Base-by-base conservation (phyloP, 805 yeast species). In the Debaryomyces castellii region DNA sequence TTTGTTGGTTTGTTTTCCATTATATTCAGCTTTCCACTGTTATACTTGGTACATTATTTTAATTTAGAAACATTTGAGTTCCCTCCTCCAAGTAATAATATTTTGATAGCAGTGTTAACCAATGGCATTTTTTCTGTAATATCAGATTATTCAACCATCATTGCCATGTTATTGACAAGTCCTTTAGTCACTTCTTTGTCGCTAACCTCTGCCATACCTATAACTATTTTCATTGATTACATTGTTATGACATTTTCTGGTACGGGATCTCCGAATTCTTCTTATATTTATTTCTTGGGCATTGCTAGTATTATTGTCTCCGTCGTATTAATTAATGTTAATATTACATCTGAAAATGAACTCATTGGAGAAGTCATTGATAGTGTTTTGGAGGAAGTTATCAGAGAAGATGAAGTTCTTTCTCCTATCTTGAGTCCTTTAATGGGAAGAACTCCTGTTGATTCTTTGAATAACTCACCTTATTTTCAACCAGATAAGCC, bases 141-240 rank as follows among this genome's bases (percentile, higher is more conserved):
- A 5, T 77, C 82, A 0, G 84, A 79, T 51, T 79, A 72, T 49
- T 65, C 69, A 27, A 73, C 79, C 1, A 69, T 78, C n/a, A 53
- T 77, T 11, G 81, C 83, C 6, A 69, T 77, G 64, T 56, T 79
- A 17, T 62, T 78, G 33, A 79, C 83, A 1, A 76, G 81, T 39
- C 84, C 84, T 0, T 65, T 79, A 45, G 70, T 78, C 12, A 73
- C 80, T 2, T 68, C 82, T 3, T 62, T 79, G 32, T 76, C 82
- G 3, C 58, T 79, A 28, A 76, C 83, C 1, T 68, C 80, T 0
- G 73, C 77, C 0, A 77, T 79, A 28, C 84, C 84, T 3, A 64
- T 79, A 20, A 74, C 78, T 23, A 75, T 79, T 53, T 66, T 75
- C 43, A 65, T 76, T 40, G 84, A 79, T 52, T 76, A 70, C 49